These are phyloP conservation scores for Tetrahymena thermophila DNA, from an alignment of 73 alveolate genomes.

Conservation along the genomic window DNA sequence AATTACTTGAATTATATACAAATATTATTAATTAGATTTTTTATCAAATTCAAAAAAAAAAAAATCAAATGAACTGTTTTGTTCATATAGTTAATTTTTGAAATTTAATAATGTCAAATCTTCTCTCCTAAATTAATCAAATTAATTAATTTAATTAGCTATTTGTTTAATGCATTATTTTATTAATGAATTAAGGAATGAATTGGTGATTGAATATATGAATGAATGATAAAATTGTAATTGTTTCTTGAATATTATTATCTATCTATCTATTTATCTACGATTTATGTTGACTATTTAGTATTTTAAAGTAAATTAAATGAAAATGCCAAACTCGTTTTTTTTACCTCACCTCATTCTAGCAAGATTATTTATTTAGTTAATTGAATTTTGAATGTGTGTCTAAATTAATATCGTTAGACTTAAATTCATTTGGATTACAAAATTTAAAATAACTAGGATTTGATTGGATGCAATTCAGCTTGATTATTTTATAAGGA, in stretches of 20 bases:
- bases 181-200: background rate
- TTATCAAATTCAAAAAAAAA: background rate
- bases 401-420: background rate
- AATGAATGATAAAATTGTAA: background rate
- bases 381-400: background rate
- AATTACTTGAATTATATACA: background rate
- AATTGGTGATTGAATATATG: background rate
- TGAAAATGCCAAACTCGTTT: background rate
- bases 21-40: background rate
- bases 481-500: too few species aligned
- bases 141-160: background rate
- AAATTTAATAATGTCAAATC: background rate
- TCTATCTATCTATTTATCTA: too few species aligned
- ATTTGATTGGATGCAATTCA: background rate
- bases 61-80: background rate
- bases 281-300: too few species aligned
- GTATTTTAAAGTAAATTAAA: too few species aligned
- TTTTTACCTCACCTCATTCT: too few species aligned
- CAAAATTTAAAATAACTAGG: background rate
- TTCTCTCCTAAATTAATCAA: background rate
- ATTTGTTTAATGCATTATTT: background rate
- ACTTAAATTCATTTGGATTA: background rate
- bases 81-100: background rate
- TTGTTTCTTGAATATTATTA: too few species aligned
- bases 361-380: background rate